Evolutionary conservation across 257 asterid genomes (phyloP).

Genomic region (Fraxinus anomala): DNA sequence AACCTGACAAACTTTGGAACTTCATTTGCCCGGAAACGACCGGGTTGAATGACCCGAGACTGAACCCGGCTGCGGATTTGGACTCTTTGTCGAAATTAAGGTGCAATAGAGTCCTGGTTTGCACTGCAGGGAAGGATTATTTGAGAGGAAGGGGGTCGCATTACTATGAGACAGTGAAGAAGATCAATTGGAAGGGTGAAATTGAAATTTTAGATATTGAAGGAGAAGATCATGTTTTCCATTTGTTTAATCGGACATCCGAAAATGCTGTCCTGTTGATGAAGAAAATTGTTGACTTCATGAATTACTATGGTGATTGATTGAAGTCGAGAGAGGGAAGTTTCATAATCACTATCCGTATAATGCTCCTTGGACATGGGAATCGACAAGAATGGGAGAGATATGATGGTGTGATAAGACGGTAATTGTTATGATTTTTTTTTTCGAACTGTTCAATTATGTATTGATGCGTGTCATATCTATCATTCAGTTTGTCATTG

Average conservation of each 20-base stretch:
- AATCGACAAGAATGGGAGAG: no score
- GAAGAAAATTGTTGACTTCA: constrained; percentile 37
- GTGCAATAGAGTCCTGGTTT: constrained; percentile 45
- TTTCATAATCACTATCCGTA: no score
- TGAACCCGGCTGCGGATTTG: constrained; percentile 48
- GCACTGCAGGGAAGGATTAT: constrained; percentile 47
- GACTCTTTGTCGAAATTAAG: constrained; percentile 34
- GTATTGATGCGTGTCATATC: no score
- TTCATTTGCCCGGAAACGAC: constrained; percentile 35
- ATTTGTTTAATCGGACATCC: constrained; percentile 25
- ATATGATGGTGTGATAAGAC: no score
- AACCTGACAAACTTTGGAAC: constrained; percentile 47
- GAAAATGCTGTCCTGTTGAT: constrained; percentile 33
- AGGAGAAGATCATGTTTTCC: constrained; percentile 49
- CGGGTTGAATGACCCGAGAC: constrained; percentile 36
- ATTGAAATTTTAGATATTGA: constrained; percentile 41
- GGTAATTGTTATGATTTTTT: no score
- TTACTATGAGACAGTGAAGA: constrained; percentile 38
- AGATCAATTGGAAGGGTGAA: constrained; percentile 47
- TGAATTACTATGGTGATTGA: constrained; percentile 1
- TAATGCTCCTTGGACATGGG: no score
- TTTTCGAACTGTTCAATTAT: no score
- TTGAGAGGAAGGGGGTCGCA: constrained; percentile 40
- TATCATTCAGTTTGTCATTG: no score
- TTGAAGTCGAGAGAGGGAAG: no score